These are phyloP conservation scores for Leucocoprinus leucothites DNA, from an alignment of 768 basidiomycete species.

Conservation along the genomic window DNA sequence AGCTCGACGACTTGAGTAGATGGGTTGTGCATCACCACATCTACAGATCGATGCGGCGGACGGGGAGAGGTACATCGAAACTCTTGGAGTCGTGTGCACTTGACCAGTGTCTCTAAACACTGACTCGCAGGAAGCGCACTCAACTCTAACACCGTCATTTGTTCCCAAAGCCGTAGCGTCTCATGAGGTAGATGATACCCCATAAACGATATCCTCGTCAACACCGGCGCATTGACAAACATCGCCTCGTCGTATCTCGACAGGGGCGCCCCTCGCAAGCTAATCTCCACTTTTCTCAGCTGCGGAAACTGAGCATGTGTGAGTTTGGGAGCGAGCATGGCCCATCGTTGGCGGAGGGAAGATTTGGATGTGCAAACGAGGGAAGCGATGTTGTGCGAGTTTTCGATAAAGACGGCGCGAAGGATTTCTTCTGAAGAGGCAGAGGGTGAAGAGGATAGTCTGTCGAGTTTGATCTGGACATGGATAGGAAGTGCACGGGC, in stretches of 20 bases:
- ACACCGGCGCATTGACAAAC: neutral
- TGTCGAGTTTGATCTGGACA: conserved; percentile 10
- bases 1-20: neutral
- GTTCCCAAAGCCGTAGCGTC: neutral
- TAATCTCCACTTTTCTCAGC: neutral
- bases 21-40: neutral
- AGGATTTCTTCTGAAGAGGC: conserved; percentile 7
- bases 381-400: neutral
- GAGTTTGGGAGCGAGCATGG: conserved; percentile 8
- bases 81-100: neutral
- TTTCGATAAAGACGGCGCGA: neutral
- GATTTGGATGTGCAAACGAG: conserved; percentile 9
- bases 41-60: neutral
- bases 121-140: neutral
- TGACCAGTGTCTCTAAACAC: conserved; percentile 2
- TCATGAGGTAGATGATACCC: conserved; percentile 4
- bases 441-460: conserved; percentile 5
- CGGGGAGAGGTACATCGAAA: conserved; percentile 1
- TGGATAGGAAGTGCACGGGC: conserved; percentile 7
- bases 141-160: conserved; percentile 4
- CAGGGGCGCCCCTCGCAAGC: neutral
- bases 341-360: conserved; percentile 7
- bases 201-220: neutral
- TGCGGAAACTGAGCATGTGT: neutral
- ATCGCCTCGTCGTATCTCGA: neutral